phyloP scores from a whole-genome alignment of 2,329 filamentous ascomycete genomes.

The Epichloe hybrida region DNA sequence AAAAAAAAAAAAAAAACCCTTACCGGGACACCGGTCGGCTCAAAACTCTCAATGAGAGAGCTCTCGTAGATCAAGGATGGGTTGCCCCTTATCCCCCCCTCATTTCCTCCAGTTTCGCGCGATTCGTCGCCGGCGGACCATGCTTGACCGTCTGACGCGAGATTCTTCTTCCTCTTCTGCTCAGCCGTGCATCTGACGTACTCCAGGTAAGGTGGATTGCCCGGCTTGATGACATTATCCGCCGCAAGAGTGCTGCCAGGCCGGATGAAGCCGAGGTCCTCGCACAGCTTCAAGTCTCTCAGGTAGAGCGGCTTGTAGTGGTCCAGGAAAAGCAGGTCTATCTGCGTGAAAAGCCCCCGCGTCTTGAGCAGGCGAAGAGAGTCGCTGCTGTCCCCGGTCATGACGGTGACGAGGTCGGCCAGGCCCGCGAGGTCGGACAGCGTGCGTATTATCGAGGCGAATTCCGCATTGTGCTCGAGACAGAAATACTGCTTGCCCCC shows the following conservation, averaged over 20 bases:
- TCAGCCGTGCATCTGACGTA: conserved; percentile 54
- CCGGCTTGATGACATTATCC: conserved; percentile 59
- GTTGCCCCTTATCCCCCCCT: conserved; percentile 34
- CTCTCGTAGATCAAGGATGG: conserved; percentile 55
- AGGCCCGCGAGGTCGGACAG: conserved; percentile 65
- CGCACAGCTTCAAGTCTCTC: conserved; percentile 62
- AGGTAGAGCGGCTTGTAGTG: conserved; percentile 69
- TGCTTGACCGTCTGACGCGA: conserved; percentile 26
- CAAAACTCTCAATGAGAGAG: conserved; percentile 48
- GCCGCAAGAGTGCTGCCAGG: conserved; percentile 51
- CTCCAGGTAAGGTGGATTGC: conserved; percentile 58
- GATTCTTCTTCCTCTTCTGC: conserved; percentile 54
- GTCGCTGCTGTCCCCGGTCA: conserved; percentile 56
- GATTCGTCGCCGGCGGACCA: background rate
- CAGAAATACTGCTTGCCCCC: conserved; percentile 57
- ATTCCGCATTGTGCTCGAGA: conserved; percentile 61
- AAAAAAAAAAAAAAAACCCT: conserved; percentile 18
- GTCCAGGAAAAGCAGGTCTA: conserved; percentile 67
- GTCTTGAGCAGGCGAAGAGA: conserved; percentile 47
- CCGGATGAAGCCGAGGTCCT: conserved; percentile 51
- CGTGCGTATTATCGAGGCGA: conserved; percentile 53
- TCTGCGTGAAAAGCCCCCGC: conserved; percentile 37
- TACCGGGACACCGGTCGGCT: conserved; percentile 53
- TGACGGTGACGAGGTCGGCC: conserved; percentile 53
- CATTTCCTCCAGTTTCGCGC: conserved; percentile 5